A percentile compares a stretch with the other conserved stretches of the same genome.
Evolutionary conservation across 2,329 filamentous ascomycete genomes (phyloP).

Genomic region (Paraconiothyrium brasiliense): DNA sequence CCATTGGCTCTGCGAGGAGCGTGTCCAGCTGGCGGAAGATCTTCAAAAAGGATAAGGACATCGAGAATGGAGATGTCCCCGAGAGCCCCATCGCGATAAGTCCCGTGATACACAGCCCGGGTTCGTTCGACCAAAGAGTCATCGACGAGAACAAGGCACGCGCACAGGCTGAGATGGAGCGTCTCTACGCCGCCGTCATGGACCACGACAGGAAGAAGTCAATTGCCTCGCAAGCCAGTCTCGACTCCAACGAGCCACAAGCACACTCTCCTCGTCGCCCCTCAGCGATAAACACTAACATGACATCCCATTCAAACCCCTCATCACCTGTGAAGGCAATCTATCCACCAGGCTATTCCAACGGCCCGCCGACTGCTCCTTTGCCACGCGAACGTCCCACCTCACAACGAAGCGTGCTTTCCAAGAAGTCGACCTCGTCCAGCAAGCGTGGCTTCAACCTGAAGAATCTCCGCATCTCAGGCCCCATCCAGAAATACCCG

Average conservation of each 20-base stretch:
- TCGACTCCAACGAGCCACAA: conserved; percentile 29
- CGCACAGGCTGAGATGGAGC: conserved; percentile 84
- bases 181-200: conserved; percentile 91
- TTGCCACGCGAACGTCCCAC: conserved; percentile 34
- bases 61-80: conserved; percentile 33
- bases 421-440: conserved; percentile 48
- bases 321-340: conserved; percentile 57
- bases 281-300: conserved; percentile 42
- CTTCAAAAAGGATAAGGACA: conserved; percentile 37
- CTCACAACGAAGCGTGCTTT: conserved; percentile 48
- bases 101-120: conserved; percentile 65
- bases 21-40: conserved; percentile 44
- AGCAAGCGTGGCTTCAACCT: conserved; percentile 53
- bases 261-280: conserved; percentile 25
- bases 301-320: conserved; percentile 42
- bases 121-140: conserved; percentile 78
- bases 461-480: conserved; percentile 67
- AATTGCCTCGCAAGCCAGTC: conserved; percentile 39
- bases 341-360: conserved; percentile 54
- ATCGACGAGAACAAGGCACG: conserved; percentile 77
- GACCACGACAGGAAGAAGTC: conserved; percentile 75
- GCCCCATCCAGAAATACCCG: conserved; percentile 59
- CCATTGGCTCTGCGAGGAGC: conserved; percentile 34
- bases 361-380: conserved; percentile 36
- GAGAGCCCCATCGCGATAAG: conserved; percentile 36